Evolutionary conservation across 2,329 filamentous ascomycete species (phyloP).

Genomic region (Claviceps sp.): DNA sequence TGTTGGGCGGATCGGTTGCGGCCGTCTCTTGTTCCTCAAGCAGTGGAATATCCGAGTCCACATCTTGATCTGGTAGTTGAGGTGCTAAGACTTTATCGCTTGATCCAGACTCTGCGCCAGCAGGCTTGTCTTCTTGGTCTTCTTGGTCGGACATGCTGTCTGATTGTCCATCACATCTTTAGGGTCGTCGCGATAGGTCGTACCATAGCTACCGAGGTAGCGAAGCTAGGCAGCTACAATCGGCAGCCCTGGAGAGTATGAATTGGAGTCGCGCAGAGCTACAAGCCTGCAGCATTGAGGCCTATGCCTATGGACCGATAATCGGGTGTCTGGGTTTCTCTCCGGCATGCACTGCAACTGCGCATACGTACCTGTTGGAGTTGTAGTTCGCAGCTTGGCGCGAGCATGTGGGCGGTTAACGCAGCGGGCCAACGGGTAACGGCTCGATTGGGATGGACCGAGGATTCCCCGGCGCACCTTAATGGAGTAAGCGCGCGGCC

Average conservation of each 20-base stretch:
- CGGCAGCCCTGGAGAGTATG: not conserved
- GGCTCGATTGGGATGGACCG: not conserved
- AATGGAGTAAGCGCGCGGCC: not conserved
- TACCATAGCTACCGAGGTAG: not conserved
- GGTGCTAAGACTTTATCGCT: conserved; percentile 27
- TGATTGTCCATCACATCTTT: conserved; percentile 25
- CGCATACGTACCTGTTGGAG: not conserved
- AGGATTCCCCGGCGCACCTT: conserved; percentile 6
- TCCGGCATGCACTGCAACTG: not conserved
- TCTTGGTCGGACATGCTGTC: conserved; percentile 33
- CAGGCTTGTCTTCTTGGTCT: conserved; percentile 33
- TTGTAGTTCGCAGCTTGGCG: not conserved
- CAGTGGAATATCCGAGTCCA: conserved; percentile 8
- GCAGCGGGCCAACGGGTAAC: too few species aligned
- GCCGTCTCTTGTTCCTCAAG: conserved; percentile 2
- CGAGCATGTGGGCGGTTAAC: too few species aligned
- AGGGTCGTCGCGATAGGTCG: not conserved
- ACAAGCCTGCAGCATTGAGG: not conserved
- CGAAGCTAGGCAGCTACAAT: not conserved
- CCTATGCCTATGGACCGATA: not conserved
- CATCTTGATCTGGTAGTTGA: conserved; percentile 16
- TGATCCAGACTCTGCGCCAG: conserved; percentile 23
- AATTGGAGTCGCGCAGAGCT: not conserved
- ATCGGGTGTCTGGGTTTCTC: not conserved
- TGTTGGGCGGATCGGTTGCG: conserved; percentile 1